These are phyloP conservation scores for Reticulascus tulasneorum DNA, from an alignment of 2,329 filamentous ascomycete species.

Conservation along the genomic window DNA sequence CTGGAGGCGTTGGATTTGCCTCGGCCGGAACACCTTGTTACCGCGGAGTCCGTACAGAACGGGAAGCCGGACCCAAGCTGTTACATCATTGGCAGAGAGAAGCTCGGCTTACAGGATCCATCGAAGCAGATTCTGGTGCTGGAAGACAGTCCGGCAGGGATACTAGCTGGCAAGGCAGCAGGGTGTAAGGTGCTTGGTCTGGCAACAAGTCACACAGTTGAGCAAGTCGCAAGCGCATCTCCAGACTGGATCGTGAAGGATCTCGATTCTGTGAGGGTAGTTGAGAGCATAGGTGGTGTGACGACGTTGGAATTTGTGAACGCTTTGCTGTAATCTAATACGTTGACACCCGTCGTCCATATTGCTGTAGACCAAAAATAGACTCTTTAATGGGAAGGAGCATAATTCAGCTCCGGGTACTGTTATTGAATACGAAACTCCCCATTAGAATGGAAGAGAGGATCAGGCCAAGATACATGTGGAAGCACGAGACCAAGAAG, in stretches of 20 bases:
- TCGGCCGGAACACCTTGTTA: conserved; percentile 62
- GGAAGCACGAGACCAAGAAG: too few species aligned
- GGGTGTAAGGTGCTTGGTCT: conserved; percentile 83
- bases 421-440: too few species aligned
- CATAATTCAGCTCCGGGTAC: too few species aligned
- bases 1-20: conserved; percentile 63
- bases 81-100: conserved; percentile 64
- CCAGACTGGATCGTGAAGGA: conserved; percentile 87
- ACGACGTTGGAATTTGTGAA: conserved; percentile 66
- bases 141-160: conserved; percentile 85
- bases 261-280: conserved; percentile 67
- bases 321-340: conserved; percentile 48
- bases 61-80: conserved; percentile 77
- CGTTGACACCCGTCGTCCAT: too few species aligned
- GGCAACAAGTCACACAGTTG: conserved; percentile 74
- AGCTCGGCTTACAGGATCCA: conserved; percentile 48
- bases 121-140: conserved; percentile 65
- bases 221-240: conserved; percentile 68
- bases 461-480: too few species aligned
- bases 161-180: conserved; percentile 77
- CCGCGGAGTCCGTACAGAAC: conserved; percentile 69
- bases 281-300: conserved; percentile 51
- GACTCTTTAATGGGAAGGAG: too few species aligned
- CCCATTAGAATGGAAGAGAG: too few species aligned
- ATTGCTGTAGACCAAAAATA: too few species aligned